Percentiles rank a stretch among this genome's conserved stretches.
Conservation (phyloP, 2,329 filamentous ascomycete genomes). For the Epichloe gansuensis region DNA sequence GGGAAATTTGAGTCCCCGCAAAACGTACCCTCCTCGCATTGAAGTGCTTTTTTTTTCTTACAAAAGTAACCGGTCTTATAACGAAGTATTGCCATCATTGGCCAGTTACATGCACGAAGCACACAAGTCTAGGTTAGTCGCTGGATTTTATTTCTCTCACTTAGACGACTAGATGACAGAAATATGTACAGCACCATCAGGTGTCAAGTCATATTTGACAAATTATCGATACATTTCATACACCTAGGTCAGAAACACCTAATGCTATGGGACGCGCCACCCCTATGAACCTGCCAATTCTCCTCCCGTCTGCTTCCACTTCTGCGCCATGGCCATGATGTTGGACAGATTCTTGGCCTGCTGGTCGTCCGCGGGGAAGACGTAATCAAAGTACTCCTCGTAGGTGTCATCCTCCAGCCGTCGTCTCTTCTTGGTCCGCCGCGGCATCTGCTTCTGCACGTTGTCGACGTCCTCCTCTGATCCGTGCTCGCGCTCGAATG, state of each 20-base stretch:
- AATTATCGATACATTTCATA: background rate
- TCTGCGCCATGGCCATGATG: slow-evolving; percentile 71
- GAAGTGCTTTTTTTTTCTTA: no score
- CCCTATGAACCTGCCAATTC: slow-evolving; percentile 18
- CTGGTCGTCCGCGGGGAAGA: slow-evolving; percentile 92
- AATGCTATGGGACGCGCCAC: background rate
- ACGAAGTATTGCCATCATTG: no score
- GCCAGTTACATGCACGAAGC: no score
- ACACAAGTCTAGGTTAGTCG: no score
- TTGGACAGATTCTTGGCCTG: slow-evolving; percentile 72
- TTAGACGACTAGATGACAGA: no score
- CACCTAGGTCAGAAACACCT: background rate
- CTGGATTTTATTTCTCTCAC: no score
- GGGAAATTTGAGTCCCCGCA: no score
- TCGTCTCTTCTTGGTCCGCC: slow-evolving; percentile 82
- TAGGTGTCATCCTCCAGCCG: slow-evolving; percentile 85
- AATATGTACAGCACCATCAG: no score
- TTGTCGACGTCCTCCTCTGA: slow-evolving; percentile 60
- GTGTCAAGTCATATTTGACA: background rate
- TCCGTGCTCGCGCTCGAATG: slow-evolving; percentile 82
- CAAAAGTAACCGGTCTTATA: no score
- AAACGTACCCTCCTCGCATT: no score
- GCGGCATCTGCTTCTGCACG: slow-evolving; percentile 87
- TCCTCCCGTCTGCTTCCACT: slow-evolving; percentile 59
- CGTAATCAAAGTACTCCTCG: slow-evolving; percentile 91